Base-by-base conservation (phyloP, 1,284 basidiomycete species). In the Heterobasidion occidentale region DNA sequence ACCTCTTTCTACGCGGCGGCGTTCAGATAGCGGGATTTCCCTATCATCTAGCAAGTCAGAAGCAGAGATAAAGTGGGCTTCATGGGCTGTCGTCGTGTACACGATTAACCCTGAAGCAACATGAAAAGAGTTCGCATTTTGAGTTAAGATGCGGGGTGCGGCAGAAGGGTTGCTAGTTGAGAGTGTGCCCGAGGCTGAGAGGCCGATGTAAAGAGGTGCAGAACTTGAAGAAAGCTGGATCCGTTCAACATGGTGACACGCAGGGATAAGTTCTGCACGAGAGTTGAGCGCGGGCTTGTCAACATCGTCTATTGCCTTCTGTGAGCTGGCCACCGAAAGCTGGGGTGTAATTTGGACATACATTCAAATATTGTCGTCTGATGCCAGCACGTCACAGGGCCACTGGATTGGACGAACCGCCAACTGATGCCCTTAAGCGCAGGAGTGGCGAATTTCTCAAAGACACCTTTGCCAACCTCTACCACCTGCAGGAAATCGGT, bases 1-100 rank as follows among this genome's bases (percentile, higher is more conserved):
- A 0, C 94, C 94, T 50, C 95, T 75, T 70, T 98, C 94, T 0
- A 97, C 81, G 17, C 90, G 78, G 46, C 94, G 78, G 15, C 77
- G 80, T 63, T 90, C 86, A 17, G 77, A 67, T 1, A 70, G 64
- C 14, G 61, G 49, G 7, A 63, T 57, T 0, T 59, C 61, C 3
- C 66, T 65, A 34, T 65, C 65, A 5, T 65, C 62, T 7, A 58
- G 59, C 2, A 88, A 58, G 0, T 65, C 61, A 1, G 64, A 56
- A 7, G 90, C 63, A 1, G 91, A 86, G 0, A 83, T 80, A 65
- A 95, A 98, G 44, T 83, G 79, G 0, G 84, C 87, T 51, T 91
- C 84, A 65, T 99, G 96, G 0, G 91, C 73, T 5, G 84, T 85
- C 0, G 92, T 94, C 1, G 92, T 94, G 73, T 86, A 97, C 49